A percentile compares a stretch with the other conserved stretches of the same genome.
Conservation (phyloP, 2,329 filamentous ascomycete genomes). For the Microsporum ferrugineum region DNA sequence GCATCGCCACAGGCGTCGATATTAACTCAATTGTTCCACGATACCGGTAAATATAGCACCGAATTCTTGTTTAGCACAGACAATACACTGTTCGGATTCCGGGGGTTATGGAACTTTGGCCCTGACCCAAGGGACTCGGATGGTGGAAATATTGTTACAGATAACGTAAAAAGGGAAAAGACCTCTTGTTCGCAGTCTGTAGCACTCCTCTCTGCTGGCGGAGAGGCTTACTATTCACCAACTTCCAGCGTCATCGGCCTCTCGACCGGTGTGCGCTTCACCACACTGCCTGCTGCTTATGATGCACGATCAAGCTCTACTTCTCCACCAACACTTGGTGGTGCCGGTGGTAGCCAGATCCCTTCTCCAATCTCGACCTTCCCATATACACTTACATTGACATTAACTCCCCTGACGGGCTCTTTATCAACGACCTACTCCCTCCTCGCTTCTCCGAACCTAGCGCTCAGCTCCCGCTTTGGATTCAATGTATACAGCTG, state of each 20-base stretch:
- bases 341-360: constrained; percentile 16
- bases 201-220: constrained; percentile 79
- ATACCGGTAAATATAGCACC: constrained; percentile 73
- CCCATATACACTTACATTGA: constrained; percentile 85
- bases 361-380: constrained; percentile 52
- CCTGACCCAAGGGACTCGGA: constrained; percentile 41
- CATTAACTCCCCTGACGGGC: constrained; percentile 87
- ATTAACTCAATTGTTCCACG: constrained; percentile 47
- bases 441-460: constrained; percentile 69
- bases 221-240: constrained; percentile 88
- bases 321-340: constrained; percentile 7
- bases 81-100: constrained; percentile 72
- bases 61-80: constrained; percentile 91
- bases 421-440: constrained; percentile 86
- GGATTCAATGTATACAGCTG: constrained; percentile 98
- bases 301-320: constrained; percentile 15
- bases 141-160: background rate
- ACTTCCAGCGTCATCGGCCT: constrained; percentile 89
- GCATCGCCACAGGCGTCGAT: constrained; percentile 36
- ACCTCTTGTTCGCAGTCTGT: constrained; percentile 46
- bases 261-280: constrained; percentile 78
- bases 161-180: constrained; percentile 10
- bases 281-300: constrained; percentile 57
- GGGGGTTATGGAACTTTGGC: constrained; percentile 91
- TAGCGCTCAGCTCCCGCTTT: constrained; percentile 79